phyloP scores from a whole-genome alignment of 495 filamentous ascomycete species.

The Daldinia concentrica region DNA sequence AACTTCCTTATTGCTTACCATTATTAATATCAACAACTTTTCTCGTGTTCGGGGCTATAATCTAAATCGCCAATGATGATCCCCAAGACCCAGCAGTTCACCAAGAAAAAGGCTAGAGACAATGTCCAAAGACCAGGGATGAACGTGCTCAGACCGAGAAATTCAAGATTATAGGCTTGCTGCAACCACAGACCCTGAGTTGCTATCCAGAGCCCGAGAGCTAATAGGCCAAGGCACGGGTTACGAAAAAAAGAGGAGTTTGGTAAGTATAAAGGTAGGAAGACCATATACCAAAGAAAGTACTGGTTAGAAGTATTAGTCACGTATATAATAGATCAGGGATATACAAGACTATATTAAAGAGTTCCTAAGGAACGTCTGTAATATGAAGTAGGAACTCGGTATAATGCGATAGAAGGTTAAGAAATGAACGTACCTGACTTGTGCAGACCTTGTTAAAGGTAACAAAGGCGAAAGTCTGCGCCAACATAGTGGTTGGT shows the following conservation, averaged over 20 bases:
- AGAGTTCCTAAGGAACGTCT: neutral
- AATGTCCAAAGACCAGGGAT: slow-evolving; percentile 82
- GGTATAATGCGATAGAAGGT: neutral
- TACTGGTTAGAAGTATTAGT: slow-evolving; percentile 66
- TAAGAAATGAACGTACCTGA: slow-evolving; percentile 67
- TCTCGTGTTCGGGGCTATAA: neutral
- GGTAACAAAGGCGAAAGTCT: slow-evolving; percentile 95
- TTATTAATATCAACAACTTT: neutral
- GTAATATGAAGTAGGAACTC: neutral
- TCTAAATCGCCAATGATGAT: slow-evolving; percentile 78
- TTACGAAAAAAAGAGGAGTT: slow-evolving; percentile 72
- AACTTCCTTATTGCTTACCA: neutral
- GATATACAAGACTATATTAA: neutral
- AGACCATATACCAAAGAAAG: slow-evolving; percentile 96
- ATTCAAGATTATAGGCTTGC: slow-evolving; percentile 88
- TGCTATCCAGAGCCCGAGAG: slow-evolving; percentile 74
- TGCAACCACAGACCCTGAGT: slow-evolving; percentile 85
- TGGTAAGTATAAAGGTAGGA: slow-evolving; percentile 91
- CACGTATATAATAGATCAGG: neutral
- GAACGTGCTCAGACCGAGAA: slow-evolving; percentile 85
- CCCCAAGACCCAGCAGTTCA: slow-evolving; percentile 88
- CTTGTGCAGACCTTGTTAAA: slow-evolving; percentile 99
- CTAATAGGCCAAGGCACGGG: slow-evolving; percentile 67
- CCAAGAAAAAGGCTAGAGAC: slow-evolving; percentile 78
- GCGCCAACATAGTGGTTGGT: slow-evolving; percentile 90